Base-by-base conservation (phyloP, 2,329 filamentous ascomycete genomes). In the Davidsoniella australis region DNA sequence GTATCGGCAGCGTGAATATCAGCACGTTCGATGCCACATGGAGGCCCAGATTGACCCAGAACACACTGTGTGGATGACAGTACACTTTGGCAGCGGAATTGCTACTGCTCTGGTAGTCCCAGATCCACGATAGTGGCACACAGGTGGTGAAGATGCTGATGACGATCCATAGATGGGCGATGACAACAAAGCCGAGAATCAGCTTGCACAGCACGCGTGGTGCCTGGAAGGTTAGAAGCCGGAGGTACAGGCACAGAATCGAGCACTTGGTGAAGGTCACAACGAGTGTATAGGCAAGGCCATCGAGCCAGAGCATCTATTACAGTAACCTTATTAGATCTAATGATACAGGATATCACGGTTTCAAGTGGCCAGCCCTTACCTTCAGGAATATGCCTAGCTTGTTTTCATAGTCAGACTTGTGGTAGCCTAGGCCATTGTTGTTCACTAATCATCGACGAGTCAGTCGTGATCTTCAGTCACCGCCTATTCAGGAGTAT, bases 1-100 rank as follows among this genome's bases (percentile, higher is more conserved):
- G 59, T 1, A 61, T 49, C 1, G 61, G 61, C 1, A 62, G 48
- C 1, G 53, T 16, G 12, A 63, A 53, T 16, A 62, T 58, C 8
- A 59, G 16, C 1, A 58, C 40, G 24, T 62, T 59, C 2, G 57
- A 58, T 3, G 57, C 49, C 16, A 62, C 58, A 39, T 58, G 59
- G 1, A 58, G 56, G 7, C 60, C 55, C 2, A 57, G 55, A 42
- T 60, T 62, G 2, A 54, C 55, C 41, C 57, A 58, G 43, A 61
- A 61, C 48, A 61, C 59, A 3, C 44, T 43, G 17, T 36, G 20
- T 4, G 47, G 42, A 23, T 55, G 52, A 43, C 54, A 55, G 23
- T 52, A 55, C 3, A 45, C 41, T 14, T 14, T 45, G 7, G 24
- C 23, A 6, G 37, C n/a, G 38, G 26, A 26, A 38, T 41, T 48